Conservation (phyloP, 495 filamentous ascomycete species). For the Hyphodiscus hymeniophilus region DNA sequence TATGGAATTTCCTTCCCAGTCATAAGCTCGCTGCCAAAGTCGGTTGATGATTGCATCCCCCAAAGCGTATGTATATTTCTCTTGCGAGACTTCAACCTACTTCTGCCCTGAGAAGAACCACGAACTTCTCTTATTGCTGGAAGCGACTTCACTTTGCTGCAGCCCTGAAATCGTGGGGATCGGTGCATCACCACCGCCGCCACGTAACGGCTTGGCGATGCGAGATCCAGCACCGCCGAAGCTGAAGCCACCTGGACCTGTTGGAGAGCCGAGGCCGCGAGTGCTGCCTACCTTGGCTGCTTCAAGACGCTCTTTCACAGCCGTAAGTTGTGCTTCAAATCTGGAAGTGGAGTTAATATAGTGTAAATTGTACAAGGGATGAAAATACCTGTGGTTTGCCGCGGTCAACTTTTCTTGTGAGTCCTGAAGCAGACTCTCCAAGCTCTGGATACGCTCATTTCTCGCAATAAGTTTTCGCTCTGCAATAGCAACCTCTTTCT, state of each 20-base stretch:
- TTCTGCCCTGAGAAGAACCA: conserved; percentile 44
- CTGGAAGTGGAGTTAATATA: conserved; percentile 34
- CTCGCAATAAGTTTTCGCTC: conserved; percentile 93
- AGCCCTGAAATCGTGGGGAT: conserved; percentile 45
- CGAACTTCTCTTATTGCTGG: conserved; percentile 41
- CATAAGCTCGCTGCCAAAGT: neutral
- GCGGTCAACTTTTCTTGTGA: conserved; percentile 95
- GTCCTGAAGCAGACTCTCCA: conserved; percentile 88
- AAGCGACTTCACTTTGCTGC: conserved; percentile 39
- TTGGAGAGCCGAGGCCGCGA: conserved; percentile 60
- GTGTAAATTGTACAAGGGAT: conserved; percentile 5
- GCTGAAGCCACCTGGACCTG: conserved; percentile 55
- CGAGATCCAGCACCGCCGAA: conserved; percentile 67
- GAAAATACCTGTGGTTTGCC: conserved; percentile 84
- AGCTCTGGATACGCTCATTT: conserved; percentile 89
- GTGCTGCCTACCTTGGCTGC: conserved; percentile 87
- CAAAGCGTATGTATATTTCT: neutral
- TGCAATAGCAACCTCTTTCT: conserved; percentile 98
- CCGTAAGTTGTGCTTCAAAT: conserved; percentile 93
- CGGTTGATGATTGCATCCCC: neutral
- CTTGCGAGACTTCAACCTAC: conserved; percentile 4
- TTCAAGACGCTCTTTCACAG: conserved; percentile 95
- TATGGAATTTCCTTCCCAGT: neutral
- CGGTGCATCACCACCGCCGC: conserved; percentile 55
- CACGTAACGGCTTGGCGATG: conserved; percentile 94